Conservation (phyloP, 2,329 filamentous ascomycete species). For the Amauroascus niger region DNA sequence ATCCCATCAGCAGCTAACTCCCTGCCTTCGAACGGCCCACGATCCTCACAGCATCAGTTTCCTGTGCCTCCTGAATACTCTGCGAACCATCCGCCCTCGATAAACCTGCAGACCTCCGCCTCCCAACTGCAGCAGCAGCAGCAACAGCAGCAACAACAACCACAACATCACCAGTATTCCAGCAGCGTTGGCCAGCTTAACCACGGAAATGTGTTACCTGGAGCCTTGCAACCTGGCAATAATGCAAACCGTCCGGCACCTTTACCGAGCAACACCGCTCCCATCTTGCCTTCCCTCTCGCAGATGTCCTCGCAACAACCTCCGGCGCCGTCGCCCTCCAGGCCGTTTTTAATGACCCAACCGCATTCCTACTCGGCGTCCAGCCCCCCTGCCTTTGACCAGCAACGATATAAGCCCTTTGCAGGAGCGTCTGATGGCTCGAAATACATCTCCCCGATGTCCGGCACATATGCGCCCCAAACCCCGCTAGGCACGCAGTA, state of each 20-base stretch:
- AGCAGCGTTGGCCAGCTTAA: conserved; percentile 24
- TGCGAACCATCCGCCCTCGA: conserved; percentile 43
- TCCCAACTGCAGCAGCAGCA: conserved; percentile 21
- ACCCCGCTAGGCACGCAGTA: conserved; percentile 57
- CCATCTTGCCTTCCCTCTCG: conserved; percentile 49
- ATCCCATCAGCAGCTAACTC: conserved; percentile 36
- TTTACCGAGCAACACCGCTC: conserved; percentile 48
- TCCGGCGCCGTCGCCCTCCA: conserved; percentile 48
- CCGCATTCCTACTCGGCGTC: conserved; percentile 68
- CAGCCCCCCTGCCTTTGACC: conserved; percentile 59
- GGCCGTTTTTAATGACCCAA: conserved; percentile 50
- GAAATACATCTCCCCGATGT: conserved; percentile 50
- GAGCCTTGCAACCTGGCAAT: conserved; percentile 51
- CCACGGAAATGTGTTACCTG: conserved; percentile 43
- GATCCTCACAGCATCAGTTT: conserved; percentile 38
- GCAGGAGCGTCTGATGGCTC: conserved; percentile 55
- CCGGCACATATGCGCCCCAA: conserved; percentile 35
- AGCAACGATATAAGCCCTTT: conserved; percentile 53
- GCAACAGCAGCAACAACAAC: conserved; percentile 33
- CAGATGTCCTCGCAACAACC: conserved; percentile 38
- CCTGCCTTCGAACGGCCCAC: conserved; percentile 32
- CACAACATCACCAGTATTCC: conserved; percentile 35
- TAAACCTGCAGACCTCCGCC: conserved; percentile 52
- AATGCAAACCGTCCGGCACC: conserved; percentile 43
- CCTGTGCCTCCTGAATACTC: conserved; percentile 43